These are phyloP conservation scores for Hortaea sp. DNA, from an alignment of 2,329 filamentous ascomycete genomes.

Conservation along the genomic window DNA sequence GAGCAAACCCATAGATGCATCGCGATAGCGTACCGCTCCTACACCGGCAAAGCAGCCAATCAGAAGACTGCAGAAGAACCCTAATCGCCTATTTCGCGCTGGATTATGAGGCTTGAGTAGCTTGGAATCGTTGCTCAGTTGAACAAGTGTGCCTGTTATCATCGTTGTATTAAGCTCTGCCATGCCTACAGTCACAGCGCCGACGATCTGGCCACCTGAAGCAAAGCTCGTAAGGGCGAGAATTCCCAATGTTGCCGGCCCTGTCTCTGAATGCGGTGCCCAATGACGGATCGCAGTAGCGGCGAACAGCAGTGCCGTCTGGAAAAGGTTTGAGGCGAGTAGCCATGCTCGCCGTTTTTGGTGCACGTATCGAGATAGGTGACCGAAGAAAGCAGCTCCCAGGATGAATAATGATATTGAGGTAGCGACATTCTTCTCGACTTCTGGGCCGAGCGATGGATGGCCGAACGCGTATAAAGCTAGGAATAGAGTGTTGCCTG, in stretches of 20 bases:
- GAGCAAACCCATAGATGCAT: constrained; percentile 8
- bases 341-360: constrained; percentile 45
- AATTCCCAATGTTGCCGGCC: background rate
- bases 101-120: constrained; percentile 41
- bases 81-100: constrained; percentile 40
- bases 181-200: constrained; percentile 44
- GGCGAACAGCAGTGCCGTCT: constrained; percentile 44
- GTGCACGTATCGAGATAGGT: constrained; percentile 45
- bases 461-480: constrained; percentile 29
- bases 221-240: constrained; percentile 45
- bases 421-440: constrained; percentile 41
- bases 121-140: constrained; percentile 46
- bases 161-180: constrained; percentile 56
- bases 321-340: constrained; percentile 43
- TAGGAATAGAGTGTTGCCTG: constrained; percentile 51
- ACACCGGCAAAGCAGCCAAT: constrained; percentile 44
- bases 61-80: constrained; percentile 41
- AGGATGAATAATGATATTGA: constrained; percentile 47
- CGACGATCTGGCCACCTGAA: constrained; percentile 50
- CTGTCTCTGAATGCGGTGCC: background rate
- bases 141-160: constrained; percentile 54
- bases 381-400: constrained; percentile 49
- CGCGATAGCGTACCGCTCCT: constrained; percentile 28
- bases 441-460: background rate
- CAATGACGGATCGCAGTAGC: constrained; percentile 37